A percentile compares a stretch with the other conserved stretches of the same genome.
phyloP scores from a whole-genome alignment of 2,329 filamentous ascomycete species.

The Graphiopsis chlorocephala region DNA sequence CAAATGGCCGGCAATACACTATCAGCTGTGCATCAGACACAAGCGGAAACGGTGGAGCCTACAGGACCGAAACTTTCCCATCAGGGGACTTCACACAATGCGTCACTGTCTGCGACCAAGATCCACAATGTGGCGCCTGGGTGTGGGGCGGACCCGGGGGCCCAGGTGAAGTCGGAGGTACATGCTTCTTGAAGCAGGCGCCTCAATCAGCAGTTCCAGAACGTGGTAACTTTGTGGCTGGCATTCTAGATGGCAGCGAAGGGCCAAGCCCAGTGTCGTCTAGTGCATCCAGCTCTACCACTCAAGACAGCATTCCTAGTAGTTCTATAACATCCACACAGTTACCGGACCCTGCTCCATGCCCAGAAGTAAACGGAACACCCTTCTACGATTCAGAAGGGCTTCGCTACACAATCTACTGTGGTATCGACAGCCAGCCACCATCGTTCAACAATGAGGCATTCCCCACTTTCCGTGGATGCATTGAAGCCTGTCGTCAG shows the following conservation, averaged over 20 bases:
- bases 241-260: conserved; percentile 7
- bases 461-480: background rate
- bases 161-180: background rate
- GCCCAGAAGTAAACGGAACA: background rate
- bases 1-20: conserved; percentile 9
- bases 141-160: background rate
- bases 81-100: conserved; percentile 15
- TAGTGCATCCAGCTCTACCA: background rate
- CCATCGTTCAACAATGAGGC: background rate
- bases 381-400: background rate
- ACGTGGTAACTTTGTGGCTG: background rate
- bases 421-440: background rate
- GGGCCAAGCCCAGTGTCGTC: background rate
- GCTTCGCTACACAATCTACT: background rate
- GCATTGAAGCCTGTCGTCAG: background rate
- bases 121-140: conserved; percentile 8
- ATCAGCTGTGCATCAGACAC: conserved; percentile 15
- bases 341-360: background rate
- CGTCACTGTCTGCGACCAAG: background rate
- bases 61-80: background rate
- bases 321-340: background rate
- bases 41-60: conserved; percentile 4
- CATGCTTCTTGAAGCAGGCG: conserved; percentile 15
- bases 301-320: background rate
- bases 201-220: conserved; percentile 11